Base-by-base conservation (phyloP, 495 filamentous ascomycete species). In the Penicillium taxi region DNA sequence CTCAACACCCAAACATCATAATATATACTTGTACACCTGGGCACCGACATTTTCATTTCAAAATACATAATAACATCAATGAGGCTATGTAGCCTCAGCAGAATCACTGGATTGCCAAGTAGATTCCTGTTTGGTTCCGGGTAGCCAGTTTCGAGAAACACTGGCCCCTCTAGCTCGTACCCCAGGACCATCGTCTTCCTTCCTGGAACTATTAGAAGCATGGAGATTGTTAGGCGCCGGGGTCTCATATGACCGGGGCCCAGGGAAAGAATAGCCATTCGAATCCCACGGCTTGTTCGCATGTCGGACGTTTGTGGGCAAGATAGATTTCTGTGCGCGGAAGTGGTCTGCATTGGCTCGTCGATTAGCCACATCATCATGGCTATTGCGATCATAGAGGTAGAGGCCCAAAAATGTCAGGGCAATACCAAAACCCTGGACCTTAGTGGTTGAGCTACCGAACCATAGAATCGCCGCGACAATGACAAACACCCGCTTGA, bases 401-500 rank as follows among this genome's bases (percentile, higher is more conserved):
- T 96, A 99, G 6, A 99, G 72, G 0, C 91, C 91, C 26, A 94
- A 44, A 53, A 96, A 96, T 0, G 91, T 96, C 29, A 96, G 75
- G 14, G 53, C 70, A 51, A 99, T 94, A 15, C 91, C 91, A 30
- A 81, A 64, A 6, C 75, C 86, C 60, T 99, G 91, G 24, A 91
- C 55, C 6, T 66, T 64, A 7, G 87, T 95, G 4, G 90, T 94
- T 11, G 77, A 71, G 53, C 78, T 94, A 34, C 88, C 84, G 66
- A 96, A 99, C 90, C 90, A 96, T 37, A 96, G 59, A 45, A 99
- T 91, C 5, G 91, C 87, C 47, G 91, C 84, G 34, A 87, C 74
- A 52, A 99, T 94, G 44, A 99, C 91, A 54, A 94, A 96, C 6
- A 99, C 91, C 18, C 91, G 82, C 61, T 99, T 99, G 45, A 96